Evolutionary conservation across 2,329 filamentous ascomycete genomes (phyloP), one percentile per base, ranked within the genome.

Genomic region (Monilinia polystroma): DNA sequence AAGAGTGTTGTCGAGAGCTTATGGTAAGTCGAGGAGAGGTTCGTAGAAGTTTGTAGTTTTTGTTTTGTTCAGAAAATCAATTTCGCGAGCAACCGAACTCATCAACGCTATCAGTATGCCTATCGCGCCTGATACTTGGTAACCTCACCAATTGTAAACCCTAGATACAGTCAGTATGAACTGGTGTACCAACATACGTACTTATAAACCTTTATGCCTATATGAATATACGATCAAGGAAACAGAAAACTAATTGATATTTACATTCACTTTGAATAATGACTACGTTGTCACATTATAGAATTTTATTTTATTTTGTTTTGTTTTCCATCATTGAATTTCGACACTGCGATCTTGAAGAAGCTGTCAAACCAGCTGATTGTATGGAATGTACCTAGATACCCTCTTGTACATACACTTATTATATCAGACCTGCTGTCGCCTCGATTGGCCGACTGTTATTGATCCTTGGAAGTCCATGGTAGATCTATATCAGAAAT

Each of bases 61-160:
- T 51, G 45, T 51, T 51, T 51, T 60, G 58, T 60, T 51, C n/a
- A 35, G 29, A 60, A 60, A 51, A 38, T 35, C 32, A 60, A 60
- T 45, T 60, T 60, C 58, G 58, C 58, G 58, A 60, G 32, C 18
- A 60, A 10, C 14, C 29, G 43, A 60, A 8, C 16, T 26, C 26
- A n/a, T 59, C 43, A 35, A 35, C 11, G 10, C 23, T 51, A 16
- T 52, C 49, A 29, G 14, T 29, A 8, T 60, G 57, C 57, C 26
- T 60, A 51, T 60, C 57, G 12, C 47, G 58, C 38, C 32, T 51
- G 57, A 49, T 49, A 35, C 10, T 49, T 59, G 7, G 26, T 49
- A 47, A 18, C 29, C 29, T 29, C 29, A 29, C 29, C 29, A 29
- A 29, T 29, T 3, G 29, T 29, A 29, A 29, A 29, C 4, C 2